Percentiles rank a stretch among this genome's conserved stretches.
These are phyloP conservation scores for Suillus americanus DNA, from an alignment of 768 basidiomycete genomes.

Conservation along the genomic window DNA sequence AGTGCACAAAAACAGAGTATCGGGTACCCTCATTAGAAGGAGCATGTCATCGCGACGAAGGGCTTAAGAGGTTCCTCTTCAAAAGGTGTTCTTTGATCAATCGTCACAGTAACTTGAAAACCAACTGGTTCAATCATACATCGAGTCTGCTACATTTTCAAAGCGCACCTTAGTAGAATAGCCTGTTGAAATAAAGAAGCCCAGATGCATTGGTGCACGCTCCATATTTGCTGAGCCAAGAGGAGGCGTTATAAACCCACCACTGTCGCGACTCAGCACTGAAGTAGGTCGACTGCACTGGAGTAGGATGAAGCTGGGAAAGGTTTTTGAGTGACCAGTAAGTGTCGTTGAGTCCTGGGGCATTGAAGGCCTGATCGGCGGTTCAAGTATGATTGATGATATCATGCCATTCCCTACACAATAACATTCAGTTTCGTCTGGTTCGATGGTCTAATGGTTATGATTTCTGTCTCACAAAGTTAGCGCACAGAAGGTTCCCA, in stretches of 20 bases:
- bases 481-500: constrained; percentile 33
- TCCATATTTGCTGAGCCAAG: neutral
- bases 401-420: too few relatives aligned
- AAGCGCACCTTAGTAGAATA: neutral
- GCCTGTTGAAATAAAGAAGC: neutral
- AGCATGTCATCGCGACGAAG: neutral
- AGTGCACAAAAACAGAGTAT: neutral
- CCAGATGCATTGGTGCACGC: neutral
- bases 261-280: too few relatives aligned
- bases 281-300: too few relatives aligned
- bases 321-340: too few relatives aligned
- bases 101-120: neutral
- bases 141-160: neutral
- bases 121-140: neutral
- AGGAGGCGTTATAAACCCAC: too few relatives aligned
- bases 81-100: neutral
- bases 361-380: too few relatives aligned
- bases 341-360: too few relatives aligned
- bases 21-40: neutral
- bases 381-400: too few relatives aligned
- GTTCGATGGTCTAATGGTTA: constrained; percentile 39
- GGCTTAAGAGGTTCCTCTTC: neutral
- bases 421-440: too few relatives aligned
- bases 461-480: constrained; percentile 39
- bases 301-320: too few relatives aligned